These are phyloP conservation scores for Fusarium sp. DNA, from an alignment of 2,329 filamentous ascomycete species.

Conservation along the genomic window DNA sequence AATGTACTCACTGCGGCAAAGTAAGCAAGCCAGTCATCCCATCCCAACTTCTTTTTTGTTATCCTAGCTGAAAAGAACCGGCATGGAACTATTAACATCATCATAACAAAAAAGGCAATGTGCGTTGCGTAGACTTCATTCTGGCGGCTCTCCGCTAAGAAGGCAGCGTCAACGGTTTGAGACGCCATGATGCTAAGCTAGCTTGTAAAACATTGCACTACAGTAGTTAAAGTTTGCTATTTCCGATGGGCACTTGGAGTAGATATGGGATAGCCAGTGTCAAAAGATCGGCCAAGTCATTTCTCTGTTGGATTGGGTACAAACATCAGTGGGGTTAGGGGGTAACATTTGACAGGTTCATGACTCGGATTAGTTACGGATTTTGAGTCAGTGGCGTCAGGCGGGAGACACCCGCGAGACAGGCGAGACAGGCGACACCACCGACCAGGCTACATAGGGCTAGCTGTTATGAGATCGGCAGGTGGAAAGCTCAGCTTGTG, in stretches of 20 bases:
- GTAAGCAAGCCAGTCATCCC: constrained; percentile 17
- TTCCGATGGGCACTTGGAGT: not conserved
- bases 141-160: not conserved
- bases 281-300: not conserved
- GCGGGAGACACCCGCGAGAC: no score
- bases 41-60: not conserved
- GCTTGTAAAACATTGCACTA: not conserved
- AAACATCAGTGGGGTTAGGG: not conserved
- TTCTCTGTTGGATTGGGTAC: not conserved
- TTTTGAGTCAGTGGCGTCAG: no score
- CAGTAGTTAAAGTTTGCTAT: fast-evolving
- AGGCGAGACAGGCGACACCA: no score
- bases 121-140: constrained; percentile 6
- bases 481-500: no score
- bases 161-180: not conserved
- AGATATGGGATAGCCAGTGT: not conserved
- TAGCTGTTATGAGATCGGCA: no score
- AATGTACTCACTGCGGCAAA: constrained; percentile 1
- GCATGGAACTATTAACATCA: constrained; percentile 12
- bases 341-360: not conserved
- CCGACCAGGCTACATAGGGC: no score
- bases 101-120: not conserved
- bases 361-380: no score
- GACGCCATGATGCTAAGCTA: constrained; percentile 3
- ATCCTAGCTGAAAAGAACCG: not conserved